Percentiles rank a stretch among this genome's conserved stretches.
Evolutionary conservation across 2,329 filamentous ascomycete genomes (phyloP).

Genomic region (Paracoccidioides lutzii): DNA sequence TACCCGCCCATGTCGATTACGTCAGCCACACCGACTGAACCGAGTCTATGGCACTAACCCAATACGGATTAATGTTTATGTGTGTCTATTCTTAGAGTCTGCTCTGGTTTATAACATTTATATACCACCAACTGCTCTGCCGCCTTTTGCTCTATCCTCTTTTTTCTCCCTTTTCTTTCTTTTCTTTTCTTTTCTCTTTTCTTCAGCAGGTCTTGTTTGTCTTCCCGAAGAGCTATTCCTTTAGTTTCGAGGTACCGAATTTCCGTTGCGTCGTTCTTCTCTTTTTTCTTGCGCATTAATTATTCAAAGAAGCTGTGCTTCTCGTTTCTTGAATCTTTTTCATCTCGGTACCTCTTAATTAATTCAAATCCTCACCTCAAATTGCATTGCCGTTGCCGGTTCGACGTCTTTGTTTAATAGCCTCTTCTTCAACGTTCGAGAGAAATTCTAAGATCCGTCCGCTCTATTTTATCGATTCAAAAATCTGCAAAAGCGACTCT

Average conservation of each 20-base stretch:
- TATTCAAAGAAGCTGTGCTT: constrained; percentile 9
- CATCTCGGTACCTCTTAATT: constrained; percentile 7
- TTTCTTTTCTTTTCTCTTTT: constrained; percentile 31
- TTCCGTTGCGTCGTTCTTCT: constrained; percentile 29
- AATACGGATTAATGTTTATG: neutral
- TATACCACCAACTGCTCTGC: constrained; percentile 6
- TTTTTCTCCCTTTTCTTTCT: neutral
- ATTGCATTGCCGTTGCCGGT: constrained; percentile 10
- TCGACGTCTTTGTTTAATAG: constrained; percentile 11
- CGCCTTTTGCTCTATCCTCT: neutral
- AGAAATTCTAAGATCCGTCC: neutral
- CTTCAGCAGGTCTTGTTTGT: constrained; percentile 47
- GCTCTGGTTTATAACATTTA: constrained; percentile 21
- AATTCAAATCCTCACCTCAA: constrained; percentile 3
- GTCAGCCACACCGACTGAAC: neutral
- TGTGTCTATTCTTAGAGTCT: constrained; percentile 4
- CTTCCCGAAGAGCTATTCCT: constrained; percentile 18
- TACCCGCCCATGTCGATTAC: constrained; percentile 5
- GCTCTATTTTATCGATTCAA: neutral
- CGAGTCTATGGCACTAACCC: neutral
- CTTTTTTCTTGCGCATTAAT: constrained; percentile 8
- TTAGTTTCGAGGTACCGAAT: constrained; percentile 13
- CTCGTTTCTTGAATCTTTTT: neutral
- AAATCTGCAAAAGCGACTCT: neutral
- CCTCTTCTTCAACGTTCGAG: constrained; percentile 7